Evolutionary conservation across 805 yeast genomes (phyloP), one percentile per base, ranked within the genome.

Genomic region (Starmerella roubikii): DNA sequence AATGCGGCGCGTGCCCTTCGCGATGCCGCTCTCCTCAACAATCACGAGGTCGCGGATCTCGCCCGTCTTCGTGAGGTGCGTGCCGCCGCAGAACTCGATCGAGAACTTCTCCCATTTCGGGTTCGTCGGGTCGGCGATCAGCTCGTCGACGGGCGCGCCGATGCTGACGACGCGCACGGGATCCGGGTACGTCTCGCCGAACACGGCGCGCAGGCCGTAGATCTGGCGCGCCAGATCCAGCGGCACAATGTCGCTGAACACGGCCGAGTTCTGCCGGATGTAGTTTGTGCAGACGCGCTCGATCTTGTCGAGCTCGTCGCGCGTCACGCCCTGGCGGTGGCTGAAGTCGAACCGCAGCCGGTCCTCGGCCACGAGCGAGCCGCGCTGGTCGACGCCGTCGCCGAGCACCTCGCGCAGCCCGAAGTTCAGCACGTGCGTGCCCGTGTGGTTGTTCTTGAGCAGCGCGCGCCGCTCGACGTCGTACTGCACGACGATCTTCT

Each of bases 61-160:
- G 45, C 88, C 80, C 16, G 97, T 88, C 62, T 80, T 78, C 35
- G 73, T 69, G 49, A 91, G 95, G 56, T 91, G 99, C 11, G 98
- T 91, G 64, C 99, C 99, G 65, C 99, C 99, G 65, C 99, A 91
- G 70, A 91, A 91, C 66, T 91, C 99, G 49, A 91, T 70, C 1
- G 95, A 83, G 55, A 71, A 67, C 30, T 71, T 64, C 53, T 60
- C 63, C 97, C 98, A 91, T 54, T 82, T 73, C 37, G 65, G 64
- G 55, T 72, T 80, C 22, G 65, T 52, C 50, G 96, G 94, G 52
- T 76, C 67, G 6, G 68, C 67, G 49, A 88, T 59, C 50, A 91
- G 66, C 12, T 80, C 91, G 20, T 81, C 85, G 32, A 91, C 85
- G 34, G 94, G 76, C 30, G 72, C 78, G 56, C 99, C 99, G 55